Evolutionary conservation across 2,329 filamentous ascomycete genomes (phyloP).

Genomic region (Orbilia brochopaga): DNA sequence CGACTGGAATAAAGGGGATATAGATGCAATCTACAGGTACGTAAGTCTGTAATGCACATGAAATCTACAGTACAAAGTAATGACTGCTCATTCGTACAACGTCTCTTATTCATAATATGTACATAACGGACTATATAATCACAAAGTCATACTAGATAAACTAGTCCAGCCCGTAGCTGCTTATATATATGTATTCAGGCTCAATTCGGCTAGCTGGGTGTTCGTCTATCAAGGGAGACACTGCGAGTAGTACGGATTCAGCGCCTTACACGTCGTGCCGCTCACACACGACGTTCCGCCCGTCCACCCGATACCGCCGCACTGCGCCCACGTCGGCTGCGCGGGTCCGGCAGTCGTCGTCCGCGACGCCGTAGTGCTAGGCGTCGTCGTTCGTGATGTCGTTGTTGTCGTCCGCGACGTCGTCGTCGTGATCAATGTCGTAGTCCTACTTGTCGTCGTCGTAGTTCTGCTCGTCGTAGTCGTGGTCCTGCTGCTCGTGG

Average conservation of each 20-base stretch:
- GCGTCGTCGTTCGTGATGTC: slow-evolving; percentile 2
- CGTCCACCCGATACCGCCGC: slow-evolving; percentile 54
- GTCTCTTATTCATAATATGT: too few relatives aligned
- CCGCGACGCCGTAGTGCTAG: slow-evolving; percentile 8
- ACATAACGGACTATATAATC: too few relatives aligned
- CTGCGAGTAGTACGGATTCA: slow-evolving; percentile 54
- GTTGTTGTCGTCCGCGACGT: slow-evolving; percentile 8
- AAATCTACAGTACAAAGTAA: too few relatives aligned
- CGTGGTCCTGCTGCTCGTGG: neutral
- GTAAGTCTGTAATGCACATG: too few relatives aligned
- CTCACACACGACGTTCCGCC: slow-evolving; percentile 51
- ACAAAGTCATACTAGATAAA: too few relatives aligned
- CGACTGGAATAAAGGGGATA: too few relatives aligned
- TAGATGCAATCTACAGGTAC: too few relatives aligned
- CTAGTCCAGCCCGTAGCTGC: too few relatives aligned
- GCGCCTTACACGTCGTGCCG: slow-evolving; percentile 51
- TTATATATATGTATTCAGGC: too few relatives aligned
- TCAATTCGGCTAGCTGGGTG: too few relatives aligned
- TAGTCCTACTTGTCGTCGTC: slow-evolving; percentile 1
- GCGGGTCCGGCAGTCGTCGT: slow-evolving; percentile 19
- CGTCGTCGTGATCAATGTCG: slow-evolving; percentile 15
- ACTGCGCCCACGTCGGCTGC: slow-evolving; percentile 45
- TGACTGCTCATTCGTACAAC: too few relatives aligned
- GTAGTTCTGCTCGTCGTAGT: slow-evolving; percentile 17
- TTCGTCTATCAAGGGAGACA: slow-evolving; percentile 46